Percentiles rank a stretch among this genome's conserved stretches.
phyloP scores from a whole-genome alignment of 2,329 filamentous ascomycete species.

The Ophiocordyceps australis region DNA sequence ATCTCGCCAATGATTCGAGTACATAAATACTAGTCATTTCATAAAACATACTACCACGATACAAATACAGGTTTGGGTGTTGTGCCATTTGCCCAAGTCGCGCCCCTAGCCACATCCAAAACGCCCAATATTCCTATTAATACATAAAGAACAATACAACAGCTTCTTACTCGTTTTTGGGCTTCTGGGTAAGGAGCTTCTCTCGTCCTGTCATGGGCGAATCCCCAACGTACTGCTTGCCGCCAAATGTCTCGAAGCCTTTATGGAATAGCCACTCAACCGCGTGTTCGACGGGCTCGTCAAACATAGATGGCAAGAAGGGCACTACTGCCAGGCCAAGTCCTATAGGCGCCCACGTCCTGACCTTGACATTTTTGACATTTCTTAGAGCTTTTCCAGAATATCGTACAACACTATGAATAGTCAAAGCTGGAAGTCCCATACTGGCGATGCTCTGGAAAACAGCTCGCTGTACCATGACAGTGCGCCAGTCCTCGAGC shows the following conservation, averaged over 20 bases:
- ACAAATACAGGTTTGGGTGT: no score
- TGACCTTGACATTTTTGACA: conserved; percentile 52
- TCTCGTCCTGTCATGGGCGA: conserved; percentile 33
- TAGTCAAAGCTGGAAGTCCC: conserved; percentile 85
- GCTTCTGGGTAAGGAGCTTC: conserved; percentile 18
- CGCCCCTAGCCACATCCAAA: conserved; percentile 1
- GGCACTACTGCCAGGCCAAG: conserved; percentile 64
- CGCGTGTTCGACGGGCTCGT: conserved; percentile 80
- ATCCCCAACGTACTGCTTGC: conserved; percentile 33
- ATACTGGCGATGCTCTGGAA: conserved; percentile 88
- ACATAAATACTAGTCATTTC: no score
- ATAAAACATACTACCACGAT: no score
- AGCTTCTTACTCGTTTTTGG: conserved; percentile 28
- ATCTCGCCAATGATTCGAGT: no score
- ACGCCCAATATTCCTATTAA: no score
- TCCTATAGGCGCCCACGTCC: conserved; percentile 84
- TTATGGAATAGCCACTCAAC: conserved; percentile 85
- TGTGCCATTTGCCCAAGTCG: no score
- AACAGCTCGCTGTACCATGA: conserved; percentile 78
- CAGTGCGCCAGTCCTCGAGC: conserved; percentile 75
- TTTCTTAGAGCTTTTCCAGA: conserved; percentile 74
- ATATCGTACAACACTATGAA: conserved; percentile 84
- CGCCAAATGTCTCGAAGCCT: conserved; percentile 58
- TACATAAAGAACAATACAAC: no score
- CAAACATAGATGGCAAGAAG: conserved; percentile 68